Conservation (phyloP, 1,284 basidiomycete species). For the Trichosporon sp. region DNA sequence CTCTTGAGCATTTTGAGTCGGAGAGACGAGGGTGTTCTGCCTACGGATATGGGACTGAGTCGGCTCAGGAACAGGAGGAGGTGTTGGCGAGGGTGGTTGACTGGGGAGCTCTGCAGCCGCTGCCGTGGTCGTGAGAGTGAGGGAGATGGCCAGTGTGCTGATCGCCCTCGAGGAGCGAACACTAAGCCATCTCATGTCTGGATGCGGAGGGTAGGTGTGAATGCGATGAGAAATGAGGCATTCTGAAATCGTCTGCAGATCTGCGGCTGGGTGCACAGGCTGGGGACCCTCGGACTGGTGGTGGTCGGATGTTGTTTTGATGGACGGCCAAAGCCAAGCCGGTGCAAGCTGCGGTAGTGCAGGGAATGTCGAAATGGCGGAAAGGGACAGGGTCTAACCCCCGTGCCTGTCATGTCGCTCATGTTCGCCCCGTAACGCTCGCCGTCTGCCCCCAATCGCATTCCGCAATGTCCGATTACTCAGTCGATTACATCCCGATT, state of each 20-base stretch:
- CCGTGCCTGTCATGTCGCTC: conserved; percentile 14
- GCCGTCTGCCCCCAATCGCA: not conserved
- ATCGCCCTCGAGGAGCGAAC: not conserved
- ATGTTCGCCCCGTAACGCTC: not conserved
- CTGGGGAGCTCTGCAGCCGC: not conserved
- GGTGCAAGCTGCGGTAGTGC: not conserved
- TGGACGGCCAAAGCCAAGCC: conserved; percentile 6
- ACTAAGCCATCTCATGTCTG: not conserved
- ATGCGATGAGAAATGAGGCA: not conserved
- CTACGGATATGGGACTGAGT: not conserved
- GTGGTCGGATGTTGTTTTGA: conserved; percentile 10
- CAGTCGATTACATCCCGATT: not conserved
- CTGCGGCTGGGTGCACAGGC: conserved; percentile 8
- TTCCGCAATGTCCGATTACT: conserved; percentile 1
- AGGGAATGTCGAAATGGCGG: conserved; percentile 18
- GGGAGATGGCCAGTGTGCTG: not conserved
- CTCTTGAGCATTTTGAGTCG: not conserved
- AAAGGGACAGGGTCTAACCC: not conserved
- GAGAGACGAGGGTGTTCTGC: not conserved
- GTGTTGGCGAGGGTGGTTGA: not conserved
- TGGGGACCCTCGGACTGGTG: not conserved
- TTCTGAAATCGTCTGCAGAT: conserved; percentile 5
- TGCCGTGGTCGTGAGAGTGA: not conserved
- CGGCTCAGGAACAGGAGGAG: not conserved
- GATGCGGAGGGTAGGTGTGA: not conserved